Evolutionary conservation across 257 asterid species (phyloP).

Genomic region (Salvia rosmarinus): DNA sequence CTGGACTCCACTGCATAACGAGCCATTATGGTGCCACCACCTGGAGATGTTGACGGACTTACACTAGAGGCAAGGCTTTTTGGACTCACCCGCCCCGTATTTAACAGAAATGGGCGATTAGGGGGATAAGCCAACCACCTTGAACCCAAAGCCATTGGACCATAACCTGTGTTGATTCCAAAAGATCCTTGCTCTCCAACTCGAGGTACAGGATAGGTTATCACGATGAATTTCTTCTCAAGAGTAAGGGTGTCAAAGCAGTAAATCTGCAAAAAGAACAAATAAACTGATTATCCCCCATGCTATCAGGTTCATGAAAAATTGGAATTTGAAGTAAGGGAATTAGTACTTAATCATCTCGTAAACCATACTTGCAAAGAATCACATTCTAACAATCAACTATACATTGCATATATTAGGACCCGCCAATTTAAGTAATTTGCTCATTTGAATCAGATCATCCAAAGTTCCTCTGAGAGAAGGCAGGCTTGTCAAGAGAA

Average conservation of each 20-base stretch:
- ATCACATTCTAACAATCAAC: slow-evolving; percentile 32
- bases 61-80: slow-evolving; percentile 56
- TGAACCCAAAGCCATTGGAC: slow-evolving; percentile 81
- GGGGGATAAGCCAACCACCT: slow-evolving; percentile 83
- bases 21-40: slow-evolving; percentile 66
- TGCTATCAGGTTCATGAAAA: background rate
- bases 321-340: slow-evolving; percentile 19
- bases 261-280: slow-evolving; percentile 51
- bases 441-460: slow-evolving; percentile 14
- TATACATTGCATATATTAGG: slow-evolving; percentile 6
- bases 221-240: slow-evolving; percentile 66
- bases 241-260: slow-evolving; percentile 65
- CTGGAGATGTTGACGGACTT: slow-evolving; percentile 68
- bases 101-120: slow-evolving; percentile 58
- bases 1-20: slow-evolving; percentile 71
- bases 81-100: slow-evolving; percentile 59
- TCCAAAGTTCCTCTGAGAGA: slow-evolving; percentile 11
- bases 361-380: background rate
- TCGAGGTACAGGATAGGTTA: slow-evolving; percentile 73
- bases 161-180: slow-evolving; percentile 63
- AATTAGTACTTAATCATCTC: slow-evolving; percentile 1
- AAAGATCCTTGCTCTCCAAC: slow-evolving; percentile 63
- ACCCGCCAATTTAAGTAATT: slow-evolving; percentile 13
- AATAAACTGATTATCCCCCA: slow-evolving; percentile 31
- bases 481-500: slow-evolving; percentile 14